Base-by-base conservation (phyloP, 1,139 yeast species). In the Suhomyces choctaworum region DNA sequence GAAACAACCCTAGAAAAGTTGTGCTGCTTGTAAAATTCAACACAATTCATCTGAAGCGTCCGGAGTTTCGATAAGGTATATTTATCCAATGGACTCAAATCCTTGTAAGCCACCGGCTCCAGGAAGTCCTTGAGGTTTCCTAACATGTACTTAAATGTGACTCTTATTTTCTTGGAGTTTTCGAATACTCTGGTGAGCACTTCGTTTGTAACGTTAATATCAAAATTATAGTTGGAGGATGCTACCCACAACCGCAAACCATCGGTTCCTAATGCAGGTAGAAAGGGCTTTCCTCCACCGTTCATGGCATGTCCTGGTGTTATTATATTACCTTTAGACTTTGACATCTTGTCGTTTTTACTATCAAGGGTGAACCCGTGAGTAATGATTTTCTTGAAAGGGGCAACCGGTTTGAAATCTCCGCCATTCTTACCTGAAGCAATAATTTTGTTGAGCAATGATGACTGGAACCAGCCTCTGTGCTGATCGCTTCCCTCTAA, bases 401-500 rank as follows among this genome's bases (percentile, higher is more conserved):
- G 98, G 5, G 78, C 66, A 3, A 68, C 60, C 0, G 92, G 76
- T n/a, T 55, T 46, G 46, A 68, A 69, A 19, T 45, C 34, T 2
- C 33, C 29, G 0, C 62, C 62, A 5, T 54, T 49, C 4, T 38
- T 39, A 2, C 75, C 74, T 1, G 72, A 64, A 3, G 70, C 62
- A 16, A 77, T 90, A 20, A 88, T 73, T 51, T 81, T 85, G 24
- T 95, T 90, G 40, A 94, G 66, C 25, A 94, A 64, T 1, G 97
- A 88, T 17, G 96, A 87, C 62, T 92, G 99, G 58, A 92, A 92
- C 99, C 99, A 92, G 0, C 99, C 99, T 42, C 99, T 76, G 55
- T 94, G 98, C 58, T 92, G 99, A 56, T 92, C 99, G 22, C 92
- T 79, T 1, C 99, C 99, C 64, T 92, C 99, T 14, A 90, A 61